Base-by-base conservation (phyloP, 2,329 filamentous ascomycete genomes). In the Macrophomina pseudophaseolina region DNA sequence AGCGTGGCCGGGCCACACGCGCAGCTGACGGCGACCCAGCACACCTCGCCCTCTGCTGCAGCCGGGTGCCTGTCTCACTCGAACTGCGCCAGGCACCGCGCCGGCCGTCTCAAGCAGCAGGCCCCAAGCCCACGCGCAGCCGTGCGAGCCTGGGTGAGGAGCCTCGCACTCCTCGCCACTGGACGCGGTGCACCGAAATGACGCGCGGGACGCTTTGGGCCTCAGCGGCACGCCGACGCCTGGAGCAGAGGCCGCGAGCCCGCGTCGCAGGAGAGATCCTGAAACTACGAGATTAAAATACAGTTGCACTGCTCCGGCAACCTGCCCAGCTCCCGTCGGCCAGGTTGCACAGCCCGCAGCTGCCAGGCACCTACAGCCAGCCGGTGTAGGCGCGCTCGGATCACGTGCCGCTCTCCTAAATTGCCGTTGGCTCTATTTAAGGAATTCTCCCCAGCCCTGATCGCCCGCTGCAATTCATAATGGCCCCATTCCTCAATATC, bases 181-280 rank as follows among this genome's bases (percentile, higher is more conserved):
- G 16, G 51, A 54, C 51, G 32, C 18, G 16, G 38, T 2, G 12
- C 23, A 16, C 35, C 54, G 35, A 64, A 53, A 65, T 65, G 62
- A 65, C 48, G 60, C 60, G 60, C 60, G 60, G 60, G 60, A 51
- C 59, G 60, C 60, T 64, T 53, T 42, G 60, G 60, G 60, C 60
- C 58, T 62, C 58, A 40, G 59, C 59, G 44, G 56, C 38, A 48
- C 58, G 58, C 58, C 42, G 58, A 38, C 30, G 58, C 49, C 44
- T 62, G 46, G 58, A 62, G 52, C 52, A 56, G 18, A 40, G 40
- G 52, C 33, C 38, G 44, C 33, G 16, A 30, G 18, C 62, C 62
- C 38, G 40, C 52, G 64, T 65, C 52, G 56, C 64, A 65, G 53
- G 64, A 65, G 18, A 23, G n/a, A 7, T 40, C 52, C 64, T 65